These are phyloP conservation scores for Sanchytrium tribonematis DNA, from an alignment of 371 early-diverging fungal species.

Conservation along the genomic window DNA sequence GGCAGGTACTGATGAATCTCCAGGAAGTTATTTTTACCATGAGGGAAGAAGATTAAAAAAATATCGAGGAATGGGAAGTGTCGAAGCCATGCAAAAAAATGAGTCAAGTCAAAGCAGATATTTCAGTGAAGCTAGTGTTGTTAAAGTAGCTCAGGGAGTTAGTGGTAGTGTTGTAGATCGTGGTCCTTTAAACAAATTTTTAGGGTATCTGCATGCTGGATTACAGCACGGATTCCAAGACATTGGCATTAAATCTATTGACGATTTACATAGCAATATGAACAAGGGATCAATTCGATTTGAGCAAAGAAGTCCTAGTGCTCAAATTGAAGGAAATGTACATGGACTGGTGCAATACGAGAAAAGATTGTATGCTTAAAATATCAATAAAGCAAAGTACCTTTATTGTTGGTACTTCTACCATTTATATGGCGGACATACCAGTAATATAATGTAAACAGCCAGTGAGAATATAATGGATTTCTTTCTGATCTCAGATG, in stretches of 20 bases:
- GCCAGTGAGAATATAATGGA: no score
- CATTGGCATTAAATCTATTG: constrained; percentile 44
- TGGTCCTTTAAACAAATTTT: constrained; percentile 69
- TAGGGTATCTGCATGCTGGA: constrained; percentile 64
- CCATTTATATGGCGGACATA: no score
- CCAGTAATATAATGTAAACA: no score
- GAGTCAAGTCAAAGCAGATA: constrained; percentile 43
- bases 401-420: no score
- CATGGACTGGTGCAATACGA: constrained; percentile 67
- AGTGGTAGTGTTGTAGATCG: constrained; percentile 82
- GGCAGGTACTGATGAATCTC: constrained; percentile 77
- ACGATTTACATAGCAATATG: constrained; percentile 32
- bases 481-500: no score
- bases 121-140: constrained; percentile 67
- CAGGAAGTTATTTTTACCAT: constrained; percentile 87
- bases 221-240: constrained; percentile 89
- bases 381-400: no score
- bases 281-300: constrained; percentile 46
- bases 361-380: constrained; percentile 27
- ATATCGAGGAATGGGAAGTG: constrained; percentile 89
- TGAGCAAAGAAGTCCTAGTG: constrained; percentile 70
- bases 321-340: constrained; percentile 85
- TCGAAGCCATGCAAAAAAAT: constrained; percentile 76
- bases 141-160: constrained; percentile 95
- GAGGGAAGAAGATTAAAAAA: constrained; percentile 86